Evolutionary conservation across 2,329 filamentous ascomycete genomes (phyloP).

Genomic region (Fusarium pininemorale): DNA sequence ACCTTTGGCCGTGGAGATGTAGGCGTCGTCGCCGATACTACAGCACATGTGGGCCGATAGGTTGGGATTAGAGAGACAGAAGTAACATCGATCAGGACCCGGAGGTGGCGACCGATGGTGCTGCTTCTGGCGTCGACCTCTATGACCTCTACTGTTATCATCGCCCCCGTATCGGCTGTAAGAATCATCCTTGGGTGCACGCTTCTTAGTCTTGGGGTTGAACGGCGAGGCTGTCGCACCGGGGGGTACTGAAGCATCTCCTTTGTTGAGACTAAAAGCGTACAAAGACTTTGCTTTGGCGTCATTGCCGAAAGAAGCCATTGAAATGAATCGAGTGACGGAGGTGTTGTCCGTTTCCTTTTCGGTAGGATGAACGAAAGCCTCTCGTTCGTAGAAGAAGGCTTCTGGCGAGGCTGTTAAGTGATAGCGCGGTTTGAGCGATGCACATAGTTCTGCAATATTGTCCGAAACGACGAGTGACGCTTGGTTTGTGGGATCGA

Average conservation of each 20-base stretch:
- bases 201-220: conserved; percentile 65
- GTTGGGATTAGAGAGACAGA: conserved; percentile 89
- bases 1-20: conserved; percentile 91
- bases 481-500: conserved; percentile 62
- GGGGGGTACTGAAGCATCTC: conserved; percentile 70
- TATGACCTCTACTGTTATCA: conserved; percentile 54
- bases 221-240: conserved; percentile 84
- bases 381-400: conserved; percentile 89
- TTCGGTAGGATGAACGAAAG: conserved; percentile 77
- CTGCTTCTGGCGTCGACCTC: conserved; percentile 57
- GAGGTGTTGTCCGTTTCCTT: conserved; percentile 60
- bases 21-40: conserved; percentile 86
- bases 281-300: conserved; percentile 84
- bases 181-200: conserved; percentile 56
- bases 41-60: conserved; percentile 88
- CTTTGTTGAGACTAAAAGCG: conserved; percentile 76
- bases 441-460: conserved; percentile 79
- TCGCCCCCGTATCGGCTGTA: conserved; percentile 65
- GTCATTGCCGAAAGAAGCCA: conserved; percentile 80
- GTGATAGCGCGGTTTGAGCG: conserved; percentile 91
- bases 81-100: conserved; percentile 86
- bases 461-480: conserved; percentile 67
- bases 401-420: conserved; percentile 73
- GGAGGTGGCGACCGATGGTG: conserved; percentile 64
- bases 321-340: conserved; percentile 88